Percentiles rank a stretch among this genome's conserved stretches.
Conservation (phyloP, 1,284 basidiomycete genomes). For the Ceratobasidium sp. region DNA sequence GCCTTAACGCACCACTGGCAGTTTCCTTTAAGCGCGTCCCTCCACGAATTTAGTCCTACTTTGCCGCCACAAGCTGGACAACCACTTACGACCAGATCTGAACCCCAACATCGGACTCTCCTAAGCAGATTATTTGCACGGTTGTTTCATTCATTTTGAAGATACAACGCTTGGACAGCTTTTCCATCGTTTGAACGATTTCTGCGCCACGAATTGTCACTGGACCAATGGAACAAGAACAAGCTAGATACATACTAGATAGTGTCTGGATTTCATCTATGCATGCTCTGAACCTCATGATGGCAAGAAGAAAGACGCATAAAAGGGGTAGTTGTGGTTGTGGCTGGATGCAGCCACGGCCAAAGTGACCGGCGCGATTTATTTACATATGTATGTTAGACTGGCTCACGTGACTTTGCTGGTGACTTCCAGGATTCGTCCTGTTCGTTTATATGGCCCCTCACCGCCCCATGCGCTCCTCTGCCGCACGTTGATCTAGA, state of each 20-base stretch:
- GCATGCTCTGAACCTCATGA: constrained; percentile 75
- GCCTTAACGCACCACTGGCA: constrained; percentile 56
- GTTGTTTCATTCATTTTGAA: constrained; percentile 81
- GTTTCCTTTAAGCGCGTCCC: constrained; percentile 52
- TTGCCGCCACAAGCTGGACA: background rate
- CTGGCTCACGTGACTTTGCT: constrained; percentile 7
- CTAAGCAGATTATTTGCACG: constrained; percentile 87
- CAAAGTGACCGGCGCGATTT: constrained; percentile 11
- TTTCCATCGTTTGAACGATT: constrained; percentile 82
- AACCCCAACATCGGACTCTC: constrained; percentile 84
- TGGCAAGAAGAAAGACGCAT: background rate
- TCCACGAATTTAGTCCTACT: background rate
- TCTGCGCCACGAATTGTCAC: constrained; percentile 61
- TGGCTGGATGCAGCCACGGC: constrained; percentile 37
- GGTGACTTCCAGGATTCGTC: too few relatives aligned
- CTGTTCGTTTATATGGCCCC: too few relatives aligned
- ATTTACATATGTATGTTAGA: background rate
- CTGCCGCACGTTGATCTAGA: too few relatives aligned
- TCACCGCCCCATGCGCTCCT: too few relatives aligned
- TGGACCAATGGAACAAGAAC: constrained; percentile 4
- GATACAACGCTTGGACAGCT: constrained; percentile 84
- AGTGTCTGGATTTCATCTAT: constrained; percentile 72
- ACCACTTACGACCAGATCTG: constrained; percentile 90
- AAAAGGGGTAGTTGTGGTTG: constrained; percentile 15
- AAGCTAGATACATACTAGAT: constrained; percentile 61